A percentile compares a stretch with the other conserved stretches of the same genome.
Evolutionary conservation across 352 stramenopile species (phyloP).

Genomic region (Phytopythium delawarense): DNA sequence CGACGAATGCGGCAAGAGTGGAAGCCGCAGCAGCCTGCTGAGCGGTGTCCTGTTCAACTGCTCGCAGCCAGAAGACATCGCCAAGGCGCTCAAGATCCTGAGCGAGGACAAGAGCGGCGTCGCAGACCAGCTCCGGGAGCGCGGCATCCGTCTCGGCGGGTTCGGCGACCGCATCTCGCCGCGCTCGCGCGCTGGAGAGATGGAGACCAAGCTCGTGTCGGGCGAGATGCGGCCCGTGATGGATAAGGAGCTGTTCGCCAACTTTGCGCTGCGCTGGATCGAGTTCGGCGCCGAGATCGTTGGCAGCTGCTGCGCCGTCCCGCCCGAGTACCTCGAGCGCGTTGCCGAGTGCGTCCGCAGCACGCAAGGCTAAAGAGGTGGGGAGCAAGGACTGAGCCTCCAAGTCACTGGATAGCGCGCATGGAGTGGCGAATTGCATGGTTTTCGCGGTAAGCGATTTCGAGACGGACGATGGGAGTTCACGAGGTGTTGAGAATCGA

Average conservation of each 20-base stretch:
- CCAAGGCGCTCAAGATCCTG: constrained; percentile 68
- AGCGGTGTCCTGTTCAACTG: constrained; percentile 90
- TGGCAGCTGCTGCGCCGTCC: constrained; percentile 88
- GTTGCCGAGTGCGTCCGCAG: constrained; percentile 17
- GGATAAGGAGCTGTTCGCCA: constrained; percentile 57
- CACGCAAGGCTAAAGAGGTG: not conserved
- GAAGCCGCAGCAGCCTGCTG: constrained; percentile 26
- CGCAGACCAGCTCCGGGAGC: constrained; percentile 23
- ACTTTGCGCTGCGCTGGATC: constrained; percentile 79
- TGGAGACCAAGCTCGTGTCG: constrained; percentile 70
- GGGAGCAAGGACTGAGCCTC: not conserved
- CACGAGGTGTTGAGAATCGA: not conserved
- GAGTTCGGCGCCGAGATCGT: constrained; percentile 68
- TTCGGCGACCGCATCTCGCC: constrained; percentile 89
- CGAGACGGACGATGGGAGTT: not conserved
- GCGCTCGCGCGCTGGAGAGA: constrained; percentile 42
- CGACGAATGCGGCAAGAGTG: constrained; percentile 8
- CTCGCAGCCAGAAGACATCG: constrained; percentile 89
- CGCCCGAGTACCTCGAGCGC: constrained; percentile 69
- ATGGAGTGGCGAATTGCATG: not conserved
- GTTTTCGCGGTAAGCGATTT: not conserved
- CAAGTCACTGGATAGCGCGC: not conserved
- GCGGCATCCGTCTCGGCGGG: constrained; percentile 55
- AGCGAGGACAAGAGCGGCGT: constrained; percentile 21
- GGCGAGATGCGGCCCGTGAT: constrained; percentile 71